phyloP scores from a whole-genome alignment of 345 rosid genomes.

The Laguncularia racemosa region DNA sequence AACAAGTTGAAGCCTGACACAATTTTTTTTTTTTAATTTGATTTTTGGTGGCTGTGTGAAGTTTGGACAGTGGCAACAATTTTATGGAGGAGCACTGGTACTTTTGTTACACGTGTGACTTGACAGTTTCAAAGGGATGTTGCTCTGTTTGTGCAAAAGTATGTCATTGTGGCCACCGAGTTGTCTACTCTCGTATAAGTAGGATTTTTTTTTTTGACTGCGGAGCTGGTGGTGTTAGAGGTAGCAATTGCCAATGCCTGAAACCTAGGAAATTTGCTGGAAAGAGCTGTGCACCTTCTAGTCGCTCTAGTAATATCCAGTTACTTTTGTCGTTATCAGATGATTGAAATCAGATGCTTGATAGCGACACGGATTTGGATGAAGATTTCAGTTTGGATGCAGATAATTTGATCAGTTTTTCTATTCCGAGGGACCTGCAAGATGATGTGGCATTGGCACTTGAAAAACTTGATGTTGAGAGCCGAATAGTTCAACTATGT shows the following conservation, averaged over 20 bases:
- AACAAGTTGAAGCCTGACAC: conserved; percentile 55
- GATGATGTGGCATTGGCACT: conserved; percentile 57
- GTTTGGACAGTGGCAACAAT: conserved; percentile 97
- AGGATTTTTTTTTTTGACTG: conserved; percentile 97
- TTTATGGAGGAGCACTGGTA: conserved; percentile 99
- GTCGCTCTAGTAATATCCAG: conserved; percentile 50
- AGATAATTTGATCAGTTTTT: conserved; percentile 43
- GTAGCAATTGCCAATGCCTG: conserved; percentile 92
- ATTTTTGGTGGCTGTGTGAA: too few species aligned
- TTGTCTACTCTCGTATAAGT: conserved; percentile 95
- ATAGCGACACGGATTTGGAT: conserved; percentile 86
- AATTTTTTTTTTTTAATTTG: conserved; percentile 57
- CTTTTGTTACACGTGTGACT: conserved; percentile 99
- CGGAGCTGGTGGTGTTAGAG: conserved; percentile 99
- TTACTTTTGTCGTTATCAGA: conserved; percentile 69
- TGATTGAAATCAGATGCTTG: conserved; percentile 75
- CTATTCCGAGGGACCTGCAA: conserved; percentile 66
- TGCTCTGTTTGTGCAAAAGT: conserved; percentile 98
- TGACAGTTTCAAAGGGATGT: conserved; percentile 93
- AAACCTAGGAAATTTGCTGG: conserved; percentile 88
- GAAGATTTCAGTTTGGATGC: conserved; percentile 50
- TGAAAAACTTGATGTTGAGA: conserved; percentile 76
- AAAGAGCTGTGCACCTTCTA: conserved; percentile 44
- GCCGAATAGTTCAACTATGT: conserved; percentile 50
- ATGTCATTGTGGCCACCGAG: conserved; percentile 98